Percentiles rank a stretch among this genome's conserved stretches.
Evolutionary conservation across 768 basidiomycete species (phyloP).

Genomic region (Hygrocybe coccinea): DNA sequence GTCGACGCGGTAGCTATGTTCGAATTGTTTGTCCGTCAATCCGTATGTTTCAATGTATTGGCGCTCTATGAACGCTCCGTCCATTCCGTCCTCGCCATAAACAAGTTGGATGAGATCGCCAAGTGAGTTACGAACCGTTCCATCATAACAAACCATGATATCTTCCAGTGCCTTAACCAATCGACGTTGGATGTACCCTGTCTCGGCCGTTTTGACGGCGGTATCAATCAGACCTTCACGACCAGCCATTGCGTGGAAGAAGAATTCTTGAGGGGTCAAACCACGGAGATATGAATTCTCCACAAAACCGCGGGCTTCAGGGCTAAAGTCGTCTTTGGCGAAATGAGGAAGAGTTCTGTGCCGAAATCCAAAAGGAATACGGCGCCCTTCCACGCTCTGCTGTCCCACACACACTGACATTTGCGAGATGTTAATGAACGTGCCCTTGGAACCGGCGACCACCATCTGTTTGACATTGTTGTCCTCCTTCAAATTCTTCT

Average conservation of each 20-base stretch:
- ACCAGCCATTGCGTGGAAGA: slow-evolving; percentile 99
- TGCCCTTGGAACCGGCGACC: slow-evolving; percentile 96
- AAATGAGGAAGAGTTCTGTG: slow-evolving; percentile 97
- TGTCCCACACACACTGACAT: slow-evolving; percentile 99
- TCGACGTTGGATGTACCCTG: slow-evolving; percentile 97
- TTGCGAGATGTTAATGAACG: slow-evolving; percentile 99
- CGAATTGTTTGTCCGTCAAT: slow-evolving; percentile 76
- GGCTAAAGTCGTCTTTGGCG: slow-evolving; percentile 97
- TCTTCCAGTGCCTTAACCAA: slow-evolving; percentile 98
- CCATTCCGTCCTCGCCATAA: slow-evolving; percentile 99
- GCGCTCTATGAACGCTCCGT: slow-evolving; percentile 94
- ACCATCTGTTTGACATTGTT: slow-evolving; percentile 99
- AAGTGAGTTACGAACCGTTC: slow-evolving; percentile 94
- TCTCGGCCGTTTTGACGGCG: slow-evolving; percentile 99
- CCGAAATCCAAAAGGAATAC: slow-evolving; percentile 96
- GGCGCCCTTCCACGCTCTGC: slow-evolving; percentile 95
- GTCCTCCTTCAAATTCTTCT: slow-evolving; percentile 95
- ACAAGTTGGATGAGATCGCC: slow-evolving; percentile 95
- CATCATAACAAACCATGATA: slow-evolving; percentile 95
- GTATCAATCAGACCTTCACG: slow-evolving; percentile 99
- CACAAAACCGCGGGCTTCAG: slow-evolving; percentile 96
- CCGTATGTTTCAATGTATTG: slow-evolving; percentile 90
- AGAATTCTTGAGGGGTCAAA: slow-evolving; percentile 95
- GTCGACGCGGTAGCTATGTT: slow-evolving; percentile 92
- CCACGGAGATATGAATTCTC: slow-evolving; percentile 98